These are phyloP conservation scores for Phytophthora melonis DNA, from an alignment of 352 stramenopile species.

Conservation along the genomic window DNA sequence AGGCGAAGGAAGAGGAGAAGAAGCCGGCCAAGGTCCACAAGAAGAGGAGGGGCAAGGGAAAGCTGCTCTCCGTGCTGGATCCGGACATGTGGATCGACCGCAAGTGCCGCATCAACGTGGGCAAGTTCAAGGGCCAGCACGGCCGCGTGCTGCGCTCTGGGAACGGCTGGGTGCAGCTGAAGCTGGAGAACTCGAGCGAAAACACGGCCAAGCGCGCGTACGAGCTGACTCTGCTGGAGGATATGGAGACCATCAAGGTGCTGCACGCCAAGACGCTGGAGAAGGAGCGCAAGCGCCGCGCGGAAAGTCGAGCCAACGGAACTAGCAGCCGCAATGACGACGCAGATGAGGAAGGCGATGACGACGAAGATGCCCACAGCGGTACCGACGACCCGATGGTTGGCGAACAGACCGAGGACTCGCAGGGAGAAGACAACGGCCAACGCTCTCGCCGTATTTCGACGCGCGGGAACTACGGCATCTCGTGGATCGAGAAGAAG, in stretches of 20 bases:
- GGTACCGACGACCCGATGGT: conserved; percentile 57
- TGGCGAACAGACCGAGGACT: conserved; percentile 78
- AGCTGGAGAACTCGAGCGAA: conserved; percentile 83
- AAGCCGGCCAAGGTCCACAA: conserved; percentile 18
- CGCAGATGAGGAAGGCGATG: conserved; percentile 65
- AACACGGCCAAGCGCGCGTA: conserved; percentile 91
- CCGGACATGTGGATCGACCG: conserved; percentile 92
- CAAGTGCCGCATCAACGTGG: conserved; percentile 88
- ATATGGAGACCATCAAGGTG: conserved; percentile 85
- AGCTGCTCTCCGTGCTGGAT: conserved; percentile 81
- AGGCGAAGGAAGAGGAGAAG: conserved; percentile 29
- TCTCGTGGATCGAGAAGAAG: conserved; percentile 90
- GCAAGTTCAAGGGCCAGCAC: conserved; percentile 85
- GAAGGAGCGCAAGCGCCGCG: conserved; percentile 63
- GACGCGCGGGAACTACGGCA: conserved; percentile 83
- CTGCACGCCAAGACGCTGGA: conserved; percentile 74
- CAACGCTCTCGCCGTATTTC: conserved; percentile 77
- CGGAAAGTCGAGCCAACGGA: conserved; percentile 36
- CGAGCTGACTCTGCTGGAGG: conserved; percentile 85
- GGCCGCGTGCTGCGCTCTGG: conserved; percentile 83
- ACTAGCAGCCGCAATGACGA: conserved; percentile 42
- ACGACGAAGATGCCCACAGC: conserved; percentile 60
- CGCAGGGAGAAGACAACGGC: conserved; percentile 79
- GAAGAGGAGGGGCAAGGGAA: conserved; percentile 53
- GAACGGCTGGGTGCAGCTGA: conserved; percentile 90